Base-by-base conservation (phyloP, 2,329 filamentous ascomycete species). In the Aureobasidium sp. region DNA sequence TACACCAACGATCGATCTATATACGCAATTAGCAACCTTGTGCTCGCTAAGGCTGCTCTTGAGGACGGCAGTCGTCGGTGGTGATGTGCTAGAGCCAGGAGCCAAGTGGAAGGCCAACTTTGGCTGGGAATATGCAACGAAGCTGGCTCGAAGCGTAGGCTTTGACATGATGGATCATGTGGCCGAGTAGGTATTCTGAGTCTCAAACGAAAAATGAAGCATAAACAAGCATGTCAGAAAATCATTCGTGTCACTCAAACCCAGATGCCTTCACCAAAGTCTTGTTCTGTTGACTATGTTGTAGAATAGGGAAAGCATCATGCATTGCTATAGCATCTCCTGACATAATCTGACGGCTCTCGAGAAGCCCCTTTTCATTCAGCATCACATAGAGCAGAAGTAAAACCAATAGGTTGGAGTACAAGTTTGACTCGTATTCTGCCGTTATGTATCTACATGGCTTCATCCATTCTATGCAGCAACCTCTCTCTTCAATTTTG, bases 131-230 rank as follows among this genome's bases (percentile, higher is more conserved):
- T 81, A 85, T 57, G 80, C 87, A 6, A 74, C 84, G 56, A 78
- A 76, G 3, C 70, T 93, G 58, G 88, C 86, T 24, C 73, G 88
- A 63, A 84, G 80, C 63, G 79, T 93, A 48, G 84, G 85, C 2
- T 76, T 93, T n/a, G 86, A 90, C 66, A 77, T 90, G 11, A 83
- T 87, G 57, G 87, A 91, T 65, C 90, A 84, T 77, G 69, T 88
- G 53, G 76, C 84, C 44, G 85, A 88, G 58, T 88, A 34, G 17
- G 7, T 19, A 29, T 29, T 29, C 27, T 3, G 7, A 29, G 27
- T 12, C 7, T 29, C 27, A 29, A 29, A 29, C 27, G 12, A 12
- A n/a, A n/a, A n/a, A n/a, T n/a, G n/a, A n/a, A n/a, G n/a, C n/a
- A n/a, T n/a, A n/a, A n/a, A n/a, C n/a, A n/a, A n/a, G n/a, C n/a